A percentile compares a stretch with the other conserved stretches of the same genome.
Conservation (phyloP, 805 yeast species). For the Candida parachauliodes region DNA sequence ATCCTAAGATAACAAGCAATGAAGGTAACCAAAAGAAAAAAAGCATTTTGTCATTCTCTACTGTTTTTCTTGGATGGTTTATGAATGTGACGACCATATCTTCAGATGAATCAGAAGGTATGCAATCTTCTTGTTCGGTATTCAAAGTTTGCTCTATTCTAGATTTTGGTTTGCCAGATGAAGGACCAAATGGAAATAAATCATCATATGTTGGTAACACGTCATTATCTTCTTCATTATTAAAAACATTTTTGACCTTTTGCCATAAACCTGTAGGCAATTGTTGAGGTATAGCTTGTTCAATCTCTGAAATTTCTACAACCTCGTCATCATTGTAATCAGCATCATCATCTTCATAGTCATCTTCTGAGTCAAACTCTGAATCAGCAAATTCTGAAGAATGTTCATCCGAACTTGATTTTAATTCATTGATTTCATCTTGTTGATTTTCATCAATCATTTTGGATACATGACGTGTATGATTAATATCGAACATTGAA, state of each 20-base stretch:
- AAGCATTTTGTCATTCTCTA: slow-evolving; percentile 75
- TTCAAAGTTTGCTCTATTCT: slow-evolving; percentile 30
- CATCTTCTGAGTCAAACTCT: slow-evolving; percentile 24
- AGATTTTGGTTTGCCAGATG: slow-evolving; percentile 32
- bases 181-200: slow-evolving; percentile 55
- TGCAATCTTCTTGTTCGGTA: slow-evolving; percentile 9
- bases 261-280: slow-evolving; percentile 38
- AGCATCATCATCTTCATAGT: slow-evolving; percentile 17
- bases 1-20: slow-evolving; percentile 50
- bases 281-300: slow-evolving; percentile 4
- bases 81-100: slow-evolving; percentile 41
- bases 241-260: slow-evolving; percentile 40
- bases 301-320: slow-evolving; percentile 2
- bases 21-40: slow-evolving; percentile 91
- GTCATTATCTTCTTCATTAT: slow-evolving; percentile 28
- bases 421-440: background rate
- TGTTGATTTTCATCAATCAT: slow-evolving; percentile 23
- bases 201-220: slow-evolving; percentile 71
- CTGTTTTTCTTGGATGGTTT: slow-evolving; percentile 44
- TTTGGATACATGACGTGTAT: slow-evolving; percentile 38
- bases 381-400: slow-evolving; percentile 32
- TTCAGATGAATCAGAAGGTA: slow-evolving; percentile 40
- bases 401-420: slow-evolving; percentile 4
- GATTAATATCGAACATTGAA: slow-evolving; percentile 35
- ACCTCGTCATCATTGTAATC: slow-evolving; percentile 16